Percentiles rank a stretch among this genome's conserved stretches.
phyloP scores from a whole-genome alignment of 1,284 basidiomycete genomes.

The Ganoderma multipileum region DNA sequence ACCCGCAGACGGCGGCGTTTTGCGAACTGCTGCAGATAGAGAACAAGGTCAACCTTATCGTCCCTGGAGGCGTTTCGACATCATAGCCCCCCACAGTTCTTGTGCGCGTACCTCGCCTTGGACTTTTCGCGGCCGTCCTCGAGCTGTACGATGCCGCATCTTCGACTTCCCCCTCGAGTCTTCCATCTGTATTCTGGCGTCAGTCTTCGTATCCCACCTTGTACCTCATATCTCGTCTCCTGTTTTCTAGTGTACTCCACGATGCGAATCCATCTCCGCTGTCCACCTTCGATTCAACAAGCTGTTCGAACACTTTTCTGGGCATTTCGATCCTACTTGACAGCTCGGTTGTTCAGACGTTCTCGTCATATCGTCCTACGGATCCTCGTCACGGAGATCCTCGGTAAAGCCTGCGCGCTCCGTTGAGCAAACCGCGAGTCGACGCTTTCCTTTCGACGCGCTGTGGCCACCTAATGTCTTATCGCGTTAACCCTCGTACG shows the following conservation, averaged over 20 bases:
- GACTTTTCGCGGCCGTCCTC: background rate
- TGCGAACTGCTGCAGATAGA: slow-evolving; percentile 81
- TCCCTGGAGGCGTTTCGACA: slow-evolving; percentile 2
- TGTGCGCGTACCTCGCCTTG: background rate
- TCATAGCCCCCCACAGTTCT: background rate
- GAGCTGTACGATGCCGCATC: background rate
- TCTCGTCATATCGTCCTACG: background rate
- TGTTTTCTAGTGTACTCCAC: background rate
- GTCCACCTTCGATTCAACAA: background rate
- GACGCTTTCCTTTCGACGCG: background rate
- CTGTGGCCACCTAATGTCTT: background rate
- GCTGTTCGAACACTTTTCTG: background rate
- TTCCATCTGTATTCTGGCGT: background rate
- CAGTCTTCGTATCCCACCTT: background rate
- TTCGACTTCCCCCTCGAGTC: background rate
- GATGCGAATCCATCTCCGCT: background rate
- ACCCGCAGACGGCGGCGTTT: slow-evolving; percentile 91
- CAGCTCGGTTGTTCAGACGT: background rate
- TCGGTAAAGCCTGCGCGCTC: background rate
- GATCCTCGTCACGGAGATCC: background rate
- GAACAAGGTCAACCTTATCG: slow-evolving; percentile 74
- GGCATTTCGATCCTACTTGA: background rate
- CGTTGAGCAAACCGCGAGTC: background rate
- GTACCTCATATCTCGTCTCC: background rate
- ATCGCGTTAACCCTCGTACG: background rate